Percentiles rank a stretch among this genome's conserved stretches.
These are phyloP conservation scores for Phaeotremella skinneri DNA, from an alignment of 768 basidiomycete genomes.

Conservation along the genomic window DNA sequence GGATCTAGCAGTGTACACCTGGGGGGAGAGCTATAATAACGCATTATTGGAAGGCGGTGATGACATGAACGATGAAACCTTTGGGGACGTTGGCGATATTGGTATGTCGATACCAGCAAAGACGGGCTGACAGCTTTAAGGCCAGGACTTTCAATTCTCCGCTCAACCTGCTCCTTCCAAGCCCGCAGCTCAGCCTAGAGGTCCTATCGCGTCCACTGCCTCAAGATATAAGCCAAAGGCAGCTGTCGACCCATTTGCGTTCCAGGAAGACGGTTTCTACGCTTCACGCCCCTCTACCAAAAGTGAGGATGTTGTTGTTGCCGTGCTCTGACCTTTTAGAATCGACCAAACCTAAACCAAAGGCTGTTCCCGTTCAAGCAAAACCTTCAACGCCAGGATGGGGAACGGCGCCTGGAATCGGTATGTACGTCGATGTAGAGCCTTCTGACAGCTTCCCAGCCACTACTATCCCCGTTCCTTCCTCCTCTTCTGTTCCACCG, in stretches of 20 bases:
- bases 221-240: conserved; percentile 40
- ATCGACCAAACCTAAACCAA: conserved; percentile 21
- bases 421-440: conserved; percentile 1
- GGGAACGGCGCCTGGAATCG: conserved; percentile 31
- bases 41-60: conserved; percentile 83
- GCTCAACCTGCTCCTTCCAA: conserved; percentile 26
- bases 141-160: conserved; percentile 47
- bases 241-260: conserved; percentile 45
- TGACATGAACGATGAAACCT: conserved; percentile 95
- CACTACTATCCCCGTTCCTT: neutral
- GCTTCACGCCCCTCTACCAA: conserved; percentile 23
- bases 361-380: conserved; percentile 16
- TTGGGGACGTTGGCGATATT: conserved; percentile 68
- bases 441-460: neutral
- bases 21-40: conserved; percentile 71
- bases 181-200: conserved; percentile 10
- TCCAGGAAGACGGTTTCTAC: conserved; percentile 51
- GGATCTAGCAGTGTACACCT: conserved; percentile 85
- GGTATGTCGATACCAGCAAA: conserved; percentile 58
- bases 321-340: neutral
- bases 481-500: conserved; percentile 13
- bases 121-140: conserved; percentile 17
- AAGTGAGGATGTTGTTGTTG: conserved; percentile 7
- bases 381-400: conserved; percentile 34
- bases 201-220: conserved; percentile 36